Evolutionary conservation across 805 yeast genomes (phyloP).

Genomic region (Ogataea henricii): DNA sequence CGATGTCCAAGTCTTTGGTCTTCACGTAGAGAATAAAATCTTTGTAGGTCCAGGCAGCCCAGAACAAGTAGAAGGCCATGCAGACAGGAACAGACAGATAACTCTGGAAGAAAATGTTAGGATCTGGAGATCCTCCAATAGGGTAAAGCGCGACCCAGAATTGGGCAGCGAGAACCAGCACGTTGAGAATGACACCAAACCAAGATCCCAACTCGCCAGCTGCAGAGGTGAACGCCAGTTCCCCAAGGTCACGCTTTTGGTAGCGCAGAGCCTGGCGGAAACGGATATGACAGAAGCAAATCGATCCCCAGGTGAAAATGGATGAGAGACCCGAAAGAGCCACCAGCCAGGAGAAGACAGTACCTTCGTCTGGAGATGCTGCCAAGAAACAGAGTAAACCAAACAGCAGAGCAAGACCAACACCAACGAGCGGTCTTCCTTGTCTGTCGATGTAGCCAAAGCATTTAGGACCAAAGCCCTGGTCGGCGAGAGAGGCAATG

Average conservation of each 20-base stretch:
- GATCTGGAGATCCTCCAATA: conserved; percentile 49
- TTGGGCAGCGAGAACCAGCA: conserved; percentile 66
- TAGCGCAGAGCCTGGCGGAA: conserved; percentile 64
- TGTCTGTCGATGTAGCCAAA: conserved; percentile 68
- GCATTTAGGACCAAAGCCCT: conserved; percentile 62
- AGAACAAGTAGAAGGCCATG: conserved; percentile 44
- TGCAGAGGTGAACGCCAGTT: conserved; percentile 65
- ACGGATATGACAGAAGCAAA: conserved; percentile 64
- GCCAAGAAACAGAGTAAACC: conserved; percentile 62
- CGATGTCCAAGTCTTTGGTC: conserved; percentile 54
- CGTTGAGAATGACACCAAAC: conserved; percentile 57
- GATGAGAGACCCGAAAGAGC: conserved; percentile 77
- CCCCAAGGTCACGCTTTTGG: conserved; percentile 66
- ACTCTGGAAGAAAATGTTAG: conserved; percentile 58
- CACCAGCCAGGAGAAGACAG: conserved; percentile 69
- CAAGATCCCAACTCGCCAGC: conserved; percentile 67
- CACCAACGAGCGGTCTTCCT: conserved; percentile 80
- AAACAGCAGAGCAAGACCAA: conserved; percentile 49
- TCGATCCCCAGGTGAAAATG: conserved; percentile 75
- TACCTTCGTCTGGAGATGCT: conserved; percentile 54
- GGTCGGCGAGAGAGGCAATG: conserved; percentile 64
- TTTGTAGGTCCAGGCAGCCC: conserved; percentile 38
- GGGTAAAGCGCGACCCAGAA: conserved; percentile 84
- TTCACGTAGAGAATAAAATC: conserved; percentile 49
- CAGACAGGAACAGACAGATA: conserved; percentile 67